Evolutionary conservation across 176 grass and related monocot species (phyloP).

Genomic region (Calamus simplicifolius): DNA sequence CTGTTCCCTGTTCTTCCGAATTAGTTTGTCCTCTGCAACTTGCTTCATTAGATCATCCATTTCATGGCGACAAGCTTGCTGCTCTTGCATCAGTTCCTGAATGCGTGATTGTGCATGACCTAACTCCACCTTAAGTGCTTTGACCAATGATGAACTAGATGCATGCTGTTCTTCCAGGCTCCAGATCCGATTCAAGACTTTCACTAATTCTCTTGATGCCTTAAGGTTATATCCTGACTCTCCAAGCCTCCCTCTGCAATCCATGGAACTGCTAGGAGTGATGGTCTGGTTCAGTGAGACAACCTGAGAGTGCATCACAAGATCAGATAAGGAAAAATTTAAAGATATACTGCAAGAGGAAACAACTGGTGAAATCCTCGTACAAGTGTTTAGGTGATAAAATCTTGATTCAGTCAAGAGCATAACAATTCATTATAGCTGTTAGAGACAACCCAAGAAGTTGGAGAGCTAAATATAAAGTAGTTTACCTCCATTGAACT

Average conservation of each 20-base stretch:
- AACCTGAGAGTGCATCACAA: conserved; percentile 33
- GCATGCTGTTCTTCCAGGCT: conserved; percentile 91
- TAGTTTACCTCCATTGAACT: conserved; percentile 65
- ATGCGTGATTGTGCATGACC: conserved; percentile 46
- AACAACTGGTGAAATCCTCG: not conserved
- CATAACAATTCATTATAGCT: too few species aligned
- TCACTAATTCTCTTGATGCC: conserved; percentile 85
- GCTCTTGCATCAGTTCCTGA: conserved; percentile 65
- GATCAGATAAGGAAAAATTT: conserved; percentile 13
- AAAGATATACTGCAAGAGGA: conserved; percentile 16
- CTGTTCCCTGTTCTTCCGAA: conserved; percentile 63
- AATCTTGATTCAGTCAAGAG: too few species aligned
- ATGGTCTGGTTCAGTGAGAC: conserved; percentile 45
- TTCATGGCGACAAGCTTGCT: conserved; percentile 42
- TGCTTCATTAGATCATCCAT: conserved; percentile 57
- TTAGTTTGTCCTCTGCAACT: conserved; percentile 59
- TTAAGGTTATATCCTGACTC: conserved; percentile 53
- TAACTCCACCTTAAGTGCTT: conserved; percentile 67
- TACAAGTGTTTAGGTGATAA: too few species aligned
- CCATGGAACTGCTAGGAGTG: conserved; percentile 48
- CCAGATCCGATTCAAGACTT: conserved; percentile 98
- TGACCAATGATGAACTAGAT: conserved; percentile 48
- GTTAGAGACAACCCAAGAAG: too few species aligned
- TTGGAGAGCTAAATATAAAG: not conserved
- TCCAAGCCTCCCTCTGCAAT: conserved; percentile 52